These are phyloP conservation scores for Gastrolobium bilobum DNA, from an alignment of 306 rosid genomes.

Conservation along the genomic window DNA sequence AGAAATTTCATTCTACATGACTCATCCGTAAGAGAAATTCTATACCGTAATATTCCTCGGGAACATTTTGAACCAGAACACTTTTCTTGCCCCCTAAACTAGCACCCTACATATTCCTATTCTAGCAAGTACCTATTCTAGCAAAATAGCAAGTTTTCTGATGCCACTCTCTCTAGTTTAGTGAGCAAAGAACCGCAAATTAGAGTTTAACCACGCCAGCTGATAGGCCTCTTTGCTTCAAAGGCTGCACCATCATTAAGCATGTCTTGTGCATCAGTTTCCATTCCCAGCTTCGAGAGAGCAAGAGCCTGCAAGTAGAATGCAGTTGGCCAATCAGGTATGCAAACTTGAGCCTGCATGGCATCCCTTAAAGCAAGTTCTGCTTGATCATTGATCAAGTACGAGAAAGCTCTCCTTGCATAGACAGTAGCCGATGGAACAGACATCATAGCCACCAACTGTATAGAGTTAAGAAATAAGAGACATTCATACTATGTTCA, in stretches of 20 bases:
- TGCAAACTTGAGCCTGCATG: conserved; percentile 97
- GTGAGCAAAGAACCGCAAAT: conserved; percentile 34
- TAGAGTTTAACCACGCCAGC: conserved; percentile 73
- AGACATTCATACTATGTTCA: conserved; percentile 21
- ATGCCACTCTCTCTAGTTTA: conserved; percentile 47
- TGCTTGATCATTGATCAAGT: conserved; percentile 84
- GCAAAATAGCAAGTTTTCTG: conserved; percentile 45
- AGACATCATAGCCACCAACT: conserved; percentile 86
- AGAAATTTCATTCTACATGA: conserved; percentile 57
- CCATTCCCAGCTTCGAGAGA: conserved; percentile 96
- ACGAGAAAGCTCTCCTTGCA: conserved; percentile 88
- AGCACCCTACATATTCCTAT: conserved; percentile 52
- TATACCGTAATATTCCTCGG: conserved; percentile 44
- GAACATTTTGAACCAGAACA: conserved; percentile 38
- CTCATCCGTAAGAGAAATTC: conserved; percentile 49
- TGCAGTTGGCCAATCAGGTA: conserved; percentile 97
- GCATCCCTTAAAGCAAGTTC: conserved; percentile 92
- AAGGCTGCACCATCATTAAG: conserved; percentile 88
- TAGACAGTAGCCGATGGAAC: conserved; percentile 86
- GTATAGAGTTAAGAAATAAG: conserved; percentile 39
- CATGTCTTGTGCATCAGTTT: conserved; percentile 97
- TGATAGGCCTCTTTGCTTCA: conserved; percentile 77
- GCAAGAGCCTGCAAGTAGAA: conserved; percentile 96
- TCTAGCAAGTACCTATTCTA: conserved; percentile 50
- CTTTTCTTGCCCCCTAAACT: conserved; percentile 44